phyloP scores from a whole-genome alignment of 805 yeast species.

The Vanderwaltozyma polyspora region DNA sequence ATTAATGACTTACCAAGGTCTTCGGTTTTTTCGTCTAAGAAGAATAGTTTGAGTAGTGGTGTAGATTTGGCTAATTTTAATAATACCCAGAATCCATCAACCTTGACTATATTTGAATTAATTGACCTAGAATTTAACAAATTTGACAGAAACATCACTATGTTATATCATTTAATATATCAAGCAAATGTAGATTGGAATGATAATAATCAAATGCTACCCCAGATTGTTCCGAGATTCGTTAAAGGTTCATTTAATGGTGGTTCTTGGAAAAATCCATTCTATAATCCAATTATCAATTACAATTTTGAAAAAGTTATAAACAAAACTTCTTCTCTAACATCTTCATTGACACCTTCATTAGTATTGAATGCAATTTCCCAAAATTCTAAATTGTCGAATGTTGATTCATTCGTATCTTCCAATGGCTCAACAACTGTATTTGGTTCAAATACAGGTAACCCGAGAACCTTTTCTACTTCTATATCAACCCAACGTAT shows the following conservation, averaged over 20 bases:
- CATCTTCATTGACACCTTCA: neutral
- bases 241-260: conserved; percentile 57
- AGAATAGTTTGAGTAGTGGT: neutral
- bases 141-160: conserved; percentile 22
- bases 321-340: neutral
- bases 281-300: neutral
- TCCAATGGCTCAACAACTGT: neutral
- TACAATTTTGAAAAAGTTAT: neutral
- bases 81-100: neutral
- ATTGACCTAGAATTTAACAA: conserved; percentile 17
- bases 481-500: neutral
- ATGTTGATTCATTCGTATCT: neutral
- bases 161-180: conserved; percentile 16
- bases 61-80: neutral
- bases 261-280: conserved; percentile 65
- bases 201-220: conserved; percentile 26
- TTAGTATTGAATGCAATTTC: neutral
- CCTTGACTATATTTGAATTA: neutral
- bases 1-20: neutral
- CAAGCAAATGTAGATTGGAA: neutral
- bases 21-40: neutral
- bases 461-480: neutral
- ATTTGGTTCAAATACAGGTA: neutral
- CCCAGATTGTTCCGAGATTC: conserved; percentile 62
- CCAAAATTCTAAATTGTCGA: neutral